phyloP scores from a whole-genome alignment of 352 stramenopile genomes.

The Pythium oligandrum region DNA sequence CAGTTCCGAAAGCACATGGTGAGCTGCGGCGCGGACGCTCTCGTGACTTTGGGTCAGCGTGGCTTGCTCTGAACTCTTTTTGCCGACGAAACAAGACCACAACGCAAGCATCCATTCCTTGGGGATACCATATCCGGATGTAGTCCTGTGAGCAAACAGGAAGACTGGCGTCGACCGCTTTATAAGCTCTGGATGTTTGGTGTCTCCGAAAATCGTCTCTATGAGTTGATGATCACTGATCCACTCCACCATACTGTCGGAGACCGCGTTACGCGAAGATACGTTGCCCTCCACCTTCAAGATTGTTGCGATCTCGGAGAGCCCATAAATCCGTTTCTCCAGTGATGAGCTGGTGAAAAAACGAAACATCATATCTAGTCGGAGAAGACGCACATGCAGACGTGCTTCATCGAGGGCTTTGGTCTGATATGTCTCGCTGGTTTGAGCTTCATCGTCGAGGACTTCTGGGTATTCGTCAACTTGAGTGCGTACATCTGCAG shows the following conservation, averaged over 20 bases:
- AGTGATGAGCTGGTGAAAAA: conserved; percentile 53
- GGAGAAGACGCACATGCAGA: conserved; percentile 37
- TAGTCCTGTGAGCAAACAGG: conserved; percentile 30
- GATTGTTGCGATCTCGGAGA: conserved; percentile 55
- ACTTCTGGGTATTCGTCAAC: background rate
- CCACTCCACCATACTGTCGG: conserved; percentile 32
- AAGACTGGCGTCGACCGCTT: conserved; percentile 60
- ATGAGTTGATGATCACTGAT: conserved; percentile 42
- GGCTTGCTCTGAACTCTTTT: background rate
- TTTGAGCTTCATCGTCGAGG: background rate
- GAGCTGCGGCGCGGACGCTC: conserved; percentile 29
- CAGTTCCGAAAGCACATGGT: conserved; percentile 53
- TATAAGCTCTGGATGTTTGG: conserved; percentile 64
- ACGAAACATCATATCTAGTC: conserved; percentile 43
- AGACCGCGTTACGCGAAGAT: too few relatives aligned
- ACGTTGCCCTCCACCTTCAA: conserved; percentile 2
- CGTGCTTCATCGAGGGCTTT: conserved; percentile 5
- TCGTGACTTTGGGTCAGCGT: conserved; percentile 31
- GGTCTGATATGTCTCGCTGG: background rate
- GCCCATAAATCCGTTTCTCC: conserved; percentile 68
- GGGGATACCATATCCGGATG: background rate
- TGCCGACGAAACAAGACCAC: conserved; percentile 48
- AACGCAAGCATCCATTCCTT: conserved; percentile 42
- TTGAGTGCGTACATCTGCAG: conserved; percentile 14
- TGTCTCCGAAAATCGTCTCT: conserved; percentile 52